phyloP scores from a whole-genome alignment of 441 rosid genomes.

The Iberis amara region DNA sequence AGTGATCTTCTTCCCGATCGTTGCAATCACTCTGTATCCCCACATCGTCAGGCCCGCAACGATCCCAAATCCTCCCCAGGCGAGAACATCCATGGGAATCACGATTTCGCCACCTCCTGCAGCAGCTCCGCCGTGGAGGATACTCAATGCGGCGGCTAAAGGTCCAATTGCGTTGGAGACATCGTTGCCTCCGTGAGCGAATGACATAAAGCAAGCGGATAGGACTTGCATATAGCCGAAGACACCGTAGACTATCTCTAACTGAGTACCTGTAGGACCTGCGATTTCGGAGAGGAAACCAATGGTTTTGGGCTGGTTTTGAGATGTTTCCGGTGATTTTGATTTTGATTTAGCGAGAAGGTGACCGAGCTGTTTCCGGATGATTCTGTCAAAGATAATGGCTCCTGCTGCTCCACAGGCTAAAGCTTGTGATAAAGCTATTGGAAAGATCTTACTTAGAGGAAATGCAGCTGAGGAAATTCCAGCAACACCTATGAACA shows the following conservation, averaged over 20 bases:
- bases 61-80: constrained; percentile 99
- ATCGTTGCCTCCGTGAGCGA: constrained; percentile 97
- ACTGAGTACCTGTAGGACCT: constrained; percentile 93
- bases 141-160: constrained; percentile 82
- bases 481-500: constrained; percentile 71
- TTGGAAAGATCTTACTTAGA: constrained; percentile 54
- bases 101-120: constrained; percentile 53
- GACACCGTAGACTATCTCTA: constrained; percentile 85
- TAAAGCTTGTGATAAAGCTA: constrained; percentile 71
- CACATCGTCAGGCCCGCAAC: constrained; percentile 87
- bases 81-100: constrained; percentile 81
- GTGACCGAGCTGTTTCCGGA: constrained; percentile 80
- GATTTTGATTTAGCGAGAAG: constrained; percentile 57
- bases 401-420: constrained; percentile 90
- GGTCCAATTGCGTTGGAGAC: constrained; percentile 98
- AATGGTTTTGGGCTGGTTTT: constrained; percentile 37
- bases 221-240: constrained; percentile 96
- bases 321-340: constrained; percentile 41
- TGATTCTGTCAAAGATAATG: constrained; percentile 57
- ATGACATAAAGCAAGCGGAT: constrained; percentile 99
- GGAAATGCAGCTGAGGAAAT: constrained; percentile 91
- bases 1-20: constrained; percentile 95
- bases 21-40: constrained; percentile 98
- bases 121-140: constrained; percentile 60
- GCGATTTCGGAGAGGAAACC: constrained; percentile 87